Conservation (phyloP, 75 land plant species). For the Sequoia sempervirens region DNA sequence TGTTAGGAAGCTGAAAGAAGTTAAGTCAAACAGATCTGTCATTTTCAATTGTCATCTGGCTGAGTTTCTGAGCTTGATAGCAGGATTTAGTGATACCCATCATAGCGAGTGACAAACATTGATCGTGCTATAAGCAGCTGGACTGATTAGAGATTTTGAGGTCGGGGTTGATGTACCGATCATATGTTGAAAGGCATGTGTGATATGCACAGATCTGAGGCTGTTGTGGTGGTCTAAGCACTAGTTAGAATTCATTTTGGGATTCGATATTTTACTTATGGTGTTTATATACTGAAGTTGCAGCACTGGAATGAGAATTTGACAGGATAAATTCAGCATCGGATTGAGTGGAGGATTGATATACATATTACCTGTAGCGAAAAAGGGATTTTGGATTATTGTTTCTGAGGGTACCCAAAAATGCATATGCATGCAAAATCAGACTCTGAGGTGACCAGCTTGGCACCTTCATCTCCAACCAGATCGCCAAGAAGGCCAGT, state of each 20-base stretch:
- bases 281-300: not conserved
- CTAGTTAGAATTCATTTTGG: not conserved
- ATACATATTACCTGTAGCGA: not conserved
- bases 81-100: not conserved
- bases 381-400: not conserved
- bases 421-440: conserved; percentile 65
- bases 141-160: not conserved
- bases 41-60: not conserved
- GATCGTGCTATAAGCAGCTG: not conserved
- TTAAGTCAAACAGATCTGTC: not conserved
- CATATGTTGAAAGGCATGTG: not conserved
- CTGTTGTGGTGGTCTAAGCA: not conserved
- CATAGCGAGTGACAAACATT: not conserved
- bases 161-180: not conserved
- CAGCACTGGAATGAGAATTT: not conserved
- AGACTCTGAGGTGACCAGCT: conserved; percentile 67
- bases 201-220: not conserved
- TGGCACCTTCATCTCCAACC: conserved; percentile 43
- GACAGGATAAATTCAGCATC: not conserved
- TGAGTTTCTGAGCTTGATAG: not conserved
- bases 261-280: not conserved
- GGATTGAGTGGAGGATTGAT: not conserved
- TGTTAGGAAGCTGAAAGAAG: not conserved
- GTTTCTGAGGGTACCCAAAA: not conserved
- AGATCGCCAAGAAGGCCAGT: conserved; percentile 46